Evolutionary conservation across 108 stramenopile species (phyloP), one percentile per base, ranked within the genome.

Genomic region (Pseudonitzschia pungens): DNA sequence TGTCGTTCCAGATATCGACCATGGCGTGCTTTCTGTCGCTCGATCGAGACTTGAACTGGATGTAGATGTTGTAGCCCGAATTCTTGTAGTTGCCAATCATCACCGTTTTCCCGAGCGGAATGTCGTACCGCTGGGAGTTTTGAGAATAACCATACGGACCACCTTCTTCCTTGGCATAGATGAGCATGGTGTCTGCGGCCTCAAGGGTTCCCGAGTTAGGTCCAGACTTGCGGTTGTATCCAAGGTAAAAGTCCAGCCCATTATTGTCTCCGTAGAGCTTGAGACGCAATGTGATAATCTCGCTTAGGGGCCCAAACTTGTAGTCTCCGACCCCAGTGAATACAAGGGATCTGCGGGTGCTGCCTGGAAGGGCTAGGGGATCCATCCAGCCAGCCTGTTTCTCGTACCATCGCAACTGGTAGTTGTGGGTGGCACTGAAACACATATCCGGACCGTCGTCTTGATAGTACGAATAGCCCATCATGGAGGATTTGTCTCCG

Each of bases 391-490:
- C n/a, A n/a, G 67, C 32, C 16, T 42, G 36, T 50, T 79, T 66
- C 24, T 63, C 12, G 45, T 74, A 87, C 85, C 85, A 86, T 4
- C 82, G 80, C 15, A 78, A 36, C 48, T 83, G 79, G 73, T 66
- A 74, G 31, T 48, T 73, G 57, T 88, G 84, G 41, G 77, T 75
- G 16, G 65, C 69, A 52, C 86, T 88, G 81, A 84, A 88, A 56
- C 87, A 88, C 83, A 84, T 82, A 2, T 20, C 4, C 1, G 82
- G 82, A 28, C 55, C 73, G 14, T 81, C 77, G 36, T 81, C 71
- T 18, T 65, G 12, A 14, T 8, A 2, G 59, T 85, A 85, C 21
- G 68, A 69, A 69, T 68, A 83, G 15, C 84, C 81, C 84, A 82
- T 80, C 20, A 51, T n/a, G 16, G 20, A 16, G 6, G n/a, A n/a